Base-by-base conservation (phyloP, 306 rosid species). In the Alnus rubra region DNA sequence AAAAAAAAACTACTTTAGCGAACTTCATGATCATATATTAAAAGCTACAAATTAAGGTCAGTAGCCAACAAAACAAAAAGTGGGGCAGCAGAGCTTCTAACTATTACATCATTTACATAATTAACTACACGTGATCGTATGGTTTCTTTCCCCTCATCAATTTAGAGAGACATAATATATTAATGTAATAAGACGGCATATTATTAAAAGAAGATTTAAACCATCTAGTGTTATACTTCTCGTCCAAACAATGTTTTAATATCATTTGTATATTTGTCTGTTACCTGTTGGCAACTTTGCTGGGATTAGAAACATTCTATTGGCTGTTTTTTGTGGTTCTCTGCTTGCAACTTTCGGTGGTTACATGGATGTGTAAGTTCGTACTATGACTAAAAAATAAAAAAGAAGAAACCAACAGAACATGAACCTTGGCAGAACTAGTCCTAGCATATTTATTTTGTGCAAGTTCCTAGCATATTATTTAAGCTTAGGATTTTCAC, bases 261-360 rank as follows among this genome's bases (percentile, higher is more conserved):
- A 45, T 51, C 74, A 37, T 77, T 33, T 35, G 44, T 37, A 50
- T 33, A 70, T 69, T 73, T 73, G 81, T 79, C 78, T 52, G 77
- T 79, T 71, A 76, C 76, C 74, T 55, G 28, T 23, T 23, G 28
- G 28, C 28, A 23, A 23, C 28, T 23, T 23, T 23, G 28, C 0
- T 23, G 28, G 28, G 28, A 23, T 23, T 23, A 23, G 28, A 23
- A 23, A 23, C 28, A 23, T 23, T 23, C 28, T 23, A 23, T 23
- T 23, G 28, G 28, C 28, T 23, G 28, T 23, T 23, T 23, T 23
- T 23, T 23, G 28, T 23, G 28, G 28, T 23, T 23, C 28, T 23
- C 28, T 23, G 28, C 28, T 23, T 23, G 28, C 28, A 23, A 23
- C 28, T 23, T 23, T 23, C 28, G 28, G 28, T 23, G 28, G 28